phyloP scores from a whole-genome alignment of 495 filamentous ascomycete genomes.

The Tuber aestivum region DNA sequence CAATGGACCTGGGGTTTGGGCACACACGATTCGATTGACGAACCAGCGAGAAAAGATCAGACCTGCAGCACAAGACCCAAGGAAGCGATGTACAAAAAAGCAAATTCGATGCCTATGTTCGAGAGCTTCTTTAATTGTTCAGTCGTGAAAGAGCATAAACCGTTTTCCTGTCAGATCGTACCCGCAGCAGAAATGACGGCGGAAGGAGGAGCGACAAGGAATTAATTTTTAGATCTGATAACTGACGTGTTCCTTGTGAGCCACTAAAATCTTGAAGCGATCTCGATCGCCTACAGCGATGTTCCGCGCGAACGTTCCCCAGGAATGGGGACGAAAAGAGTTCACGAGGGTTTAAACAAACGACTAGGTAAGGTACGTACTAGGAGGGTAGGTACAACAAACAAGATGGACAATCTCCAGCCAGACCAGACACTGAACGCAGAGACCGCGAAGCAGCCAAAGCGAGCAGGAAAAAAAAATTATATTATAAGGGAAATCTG shows the following conservation, averaged over 20 bases:
- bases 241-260: constrained; percentile 27
- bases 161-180: constrained; percentile 22
- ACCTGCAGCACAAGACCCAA: constrained; percentile 10
- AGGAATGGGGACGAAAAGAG: constrained; percentile 24
- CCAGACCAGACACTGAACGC: neutral
- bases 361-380: constrained; percentile 34
- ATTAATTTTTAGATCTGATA: constrained; percentile 34
- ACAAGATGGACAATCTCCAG: constrained; percentile 18
- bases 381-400: constrained; percentile 35
- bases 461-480: neutral
- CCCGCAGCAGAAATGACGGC: constrained; percentile 13
- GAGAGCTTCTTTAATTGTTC: constrained; percentile 24
- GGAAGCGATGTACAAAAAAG: constrained; percentile 1
- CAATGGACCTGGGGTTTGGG: constrained; percentile 21
- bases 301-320: constrained; percentile 16
- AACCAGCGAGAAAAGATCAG: constrained; percentile 13
- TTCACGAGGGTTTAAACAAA: constrained; percentile 27
- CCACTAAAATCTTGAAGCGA: constrained; percentile 22
- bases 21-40: constrained; percentile 23
- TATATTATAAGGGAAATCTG: neutral
- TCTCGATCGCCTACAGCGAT: constrained; percentile 27
- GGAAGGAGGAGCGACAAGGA: constrained; percentile 17
- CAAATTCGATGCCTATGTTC: constrained; percentile 17
- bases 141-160: constrained; percentile 23
- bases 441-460: neutral